Evolutionary conservation across 2,329 filamentous ascomycete genomes (phyloP).

Genomic region (Aspergillus fructus): DNA sequence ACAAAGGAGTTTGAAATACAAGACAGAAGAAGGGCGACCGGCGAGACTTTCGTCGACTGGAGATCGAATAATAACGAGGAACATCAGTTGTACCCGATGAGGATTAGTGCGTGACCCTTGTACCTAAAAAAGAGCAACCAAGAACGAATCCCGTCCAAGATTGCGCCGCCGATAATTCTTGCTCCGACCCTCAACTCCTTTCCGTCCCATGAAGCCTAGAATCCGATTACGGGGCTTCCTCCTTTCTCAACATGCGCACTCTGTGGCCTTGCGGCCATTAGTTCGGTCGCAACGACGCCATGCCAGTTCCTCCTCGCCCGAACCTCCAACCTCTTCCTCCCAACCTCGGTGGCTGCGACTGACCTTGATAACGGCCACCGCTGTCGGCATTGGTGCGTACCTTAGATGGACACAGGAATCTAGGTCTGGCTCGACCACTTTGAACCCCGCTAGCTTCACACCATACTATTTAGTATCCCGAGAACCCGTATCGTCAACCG

Average conservation of each 20-base stretch:
- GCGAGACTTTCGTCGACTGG: neutral
- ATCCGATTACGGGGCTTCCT: conserved; percentile 11
- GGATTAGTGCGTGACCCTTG: conserved; percentile 12
- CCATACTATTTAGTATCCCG: conserved; percentile 43
- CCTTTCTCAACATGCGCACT: conserved; percentile 18
- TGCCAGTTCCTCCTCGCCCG: conserved; percentile 23
- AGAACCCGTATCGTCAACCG: conserved; percentile 47
- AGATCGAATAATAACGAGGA: conserved; percentile 9
- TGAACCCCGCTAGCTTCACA: conserved; percentile 41
- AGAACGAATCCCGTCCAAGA: neutral
- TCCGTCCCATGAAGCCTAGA: conserved; percentile 21
- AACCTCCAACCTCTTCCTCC: conserved; percentile 18
- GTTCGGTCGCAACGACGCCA: conserved; percentile 20
- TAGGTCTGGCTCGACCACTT: conserved; percentile 19
- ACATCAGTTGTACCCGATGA: conserved; percentile 10
- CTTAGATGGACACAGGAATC: conserved; percentile 29
- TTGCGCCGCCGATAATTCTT: neutral
- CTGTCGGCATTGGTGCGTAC: conserved; percentile 38
- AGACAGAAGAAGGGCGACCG: neutral
- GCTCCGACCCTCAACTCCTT: neutral
- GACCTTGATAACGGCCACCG: conserved; percentile 33
- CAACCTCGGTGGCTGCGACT: conserved; percentile 35
- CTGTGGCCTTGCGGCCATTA: conserved; percentile 13
- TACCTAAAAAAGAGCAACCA: neutral
- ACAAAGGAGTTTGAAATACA: neutral